Percentiles rank a stretch among this genome's conserved stretches.
Conservation (phyloP, 306 rosid species). For the Dryas octopetala region DNA sequence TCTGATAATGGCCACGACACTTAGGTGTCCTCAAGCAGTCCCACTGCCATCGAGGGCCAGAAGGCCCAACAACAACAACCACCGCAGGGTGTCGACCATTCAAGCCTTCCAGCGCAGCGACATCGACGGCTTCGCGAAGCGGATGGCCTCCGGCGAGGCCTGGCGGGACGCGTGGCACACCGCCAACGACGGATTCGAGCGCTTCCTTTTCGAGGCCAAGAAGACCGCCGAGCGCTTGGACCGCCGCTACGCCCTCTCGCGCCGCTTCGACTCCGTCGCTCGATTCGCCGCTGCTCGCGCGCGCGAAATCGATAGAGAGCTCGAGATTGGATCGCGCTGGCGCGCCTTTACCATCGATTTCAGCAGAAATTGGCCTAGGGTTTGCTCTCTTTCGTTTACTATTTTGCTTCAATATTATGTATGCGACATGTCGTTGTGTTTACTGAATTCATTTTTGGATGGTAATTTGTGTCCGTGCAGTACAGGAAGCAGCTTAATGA, state of each 20-base stretch:
- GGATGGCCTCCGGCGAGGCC: constrained; percentile 57
- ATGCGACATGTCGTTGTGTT: neutral
- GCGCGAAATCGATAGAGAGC: constrained; percentile 79
- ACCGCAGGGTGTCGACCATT: constrained; percentile 23
- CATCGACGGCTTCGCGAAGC: constrained; percentile 50
- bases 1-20: constrained; percentile 41
- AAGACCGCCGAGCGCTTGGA: constrained; percentile 82
- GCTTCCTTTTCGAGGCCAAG: constrained; percentile 70
- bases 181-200: constrained; percentile 86
- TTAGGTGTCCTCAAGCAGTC: constrained; percentile 27
- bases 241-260: constrained; percentile 63
- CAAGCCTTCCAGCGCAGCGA: constrained; percentile 61
- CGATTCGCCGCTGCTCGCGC: constrained; percentile 58
- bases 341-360: constrained; percentile 74
- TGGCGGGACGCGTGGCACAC: constrained; percentile 76
- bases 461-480: constrained; percentile 47
- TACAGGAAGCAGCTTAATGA: constrained; percentile 68
- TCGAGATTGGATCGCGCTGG: constrained; percentile 71
- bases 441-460: neutral
- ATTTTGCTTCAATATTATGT: neutral
- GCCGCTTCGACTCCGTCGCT: constrained; percentile 48
- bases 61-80: neutral
- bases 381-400: constrained; percentile 25
- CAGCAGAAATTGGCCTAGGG: constrained; percentile 76
- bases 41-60: constrained; percentile 20